Percentiles rank a stretch among this genome's conserved stretches.
Conservation (phyloP, 2,329 filamentous ascomycete species). For the Fusarium equiseti region DNA sequence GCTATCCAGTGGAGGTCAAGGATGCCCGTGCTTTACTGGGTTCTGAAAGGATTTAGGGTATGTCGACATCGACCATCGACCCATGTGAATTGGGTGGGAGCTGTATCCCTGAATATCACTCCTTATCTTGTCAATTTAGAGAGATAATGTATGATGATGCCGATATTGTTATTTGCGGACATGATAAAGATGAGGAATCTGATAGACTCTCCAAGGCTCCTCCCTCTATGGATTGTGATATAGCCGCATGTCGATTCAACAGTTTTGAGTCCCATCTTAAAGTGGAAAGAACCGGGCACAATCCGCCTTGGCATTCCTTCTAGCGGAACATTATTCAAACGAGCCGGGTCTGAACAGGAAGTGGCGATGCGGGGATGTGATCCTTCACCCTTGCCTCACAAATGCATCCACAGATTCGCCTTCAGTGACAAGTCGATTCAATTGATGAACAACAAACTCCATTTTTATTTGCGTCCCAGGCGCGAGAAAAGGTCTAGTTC, state of each 20-base stretch:
- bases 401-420: not conserved
- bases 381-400: slow-evolving; percentile 1
- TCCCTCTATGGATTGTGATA: not conserved
- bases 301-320: not conserved
- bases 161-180: not conserved
- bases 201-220: not conserved
- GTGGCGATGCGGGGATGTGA: slow-evolving; percentile 9
- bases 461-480: slow-evolving; percentile 25
- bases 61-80: not conserved
- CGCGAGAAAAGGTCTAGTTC: slow-evolving; percentile 29
- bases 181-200: not conserved
- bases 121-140: slow-evolving; percentile 13
- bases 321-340: slow-evolving; percentile 17
- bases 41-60: slow-evolving; percentile 4
- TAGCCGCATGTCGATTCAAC: not conserved
- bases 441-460: slow-evolving; percentile 28
- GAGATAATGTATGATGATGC: not conserved
- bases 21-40: not conserved
- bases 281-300: not conserved
- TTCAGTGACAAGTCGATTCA: not conserved
- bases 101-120: slow-evolving; percentile 23
- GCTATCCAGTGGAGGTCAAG: not conserved
- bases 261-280: not conserved
- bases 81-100: not conserved
- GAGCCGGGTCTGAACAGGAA: not conserved